Conservation (phyloP, 23 red algal species). For the Chondrus crispus region DNA sequence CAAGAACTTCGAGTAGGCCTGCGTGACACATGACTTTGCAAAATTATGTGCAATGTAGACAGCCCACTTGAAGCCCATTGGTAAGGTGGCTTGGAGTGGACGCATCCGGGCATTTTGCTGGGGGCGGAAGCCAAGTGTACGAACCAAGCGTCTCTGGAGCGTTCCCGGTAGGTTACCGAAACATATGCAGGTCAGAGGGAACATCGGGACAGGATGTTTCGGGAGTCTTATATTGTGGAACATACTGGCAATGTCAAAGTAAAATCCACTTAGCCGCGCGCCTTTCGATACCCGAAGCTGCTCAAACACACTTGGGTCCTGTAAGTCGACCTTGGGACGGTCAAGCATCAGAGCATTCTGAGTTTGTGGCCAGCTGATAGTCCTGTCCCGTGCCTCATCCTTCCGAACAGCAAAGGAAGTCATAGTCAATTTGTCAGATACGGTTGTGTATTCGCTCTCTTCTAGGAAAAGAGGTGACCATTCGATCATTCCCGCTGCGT, state of each 20-base stretch:
- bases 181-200: neutral
- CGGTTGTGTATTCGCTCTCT: neutral
- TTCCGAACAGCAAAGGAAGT: neutral
- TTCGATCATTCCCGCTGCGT: neutral
- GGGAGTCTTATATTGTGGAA: constrained; percentile 22
- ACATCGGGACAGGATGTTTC: neutral
- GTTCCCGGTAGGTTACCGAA: constrained; percentile 1
- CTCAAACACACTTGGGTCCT: neutral
- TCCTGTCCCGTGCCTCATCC: neutral
- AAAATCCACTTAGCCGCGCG: neutral
- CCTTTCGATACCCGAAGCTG: neutral
- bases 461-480: neutral
- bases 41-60: constrained; percentile 2
- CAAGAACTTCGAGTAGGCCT: neutral
- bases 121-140: neutral
- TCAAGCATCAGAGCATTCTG: no score
- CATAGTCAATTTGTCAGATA: neutral
- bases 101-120: neutral
- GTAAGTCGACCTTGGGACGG: neutral
- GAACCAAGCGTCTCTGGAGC: neutral
- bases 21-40: neutral
- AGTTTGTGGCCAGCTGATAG: neutral
- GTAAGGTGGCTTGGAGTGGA: neutral
- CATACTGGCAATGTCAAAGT: constrained; percentile 21
- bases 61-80: constrained; percentile 30